Conservation (phyloP, 2,329 filamentous ascomycete species). For the Madurella mycetomatis region DNA sequence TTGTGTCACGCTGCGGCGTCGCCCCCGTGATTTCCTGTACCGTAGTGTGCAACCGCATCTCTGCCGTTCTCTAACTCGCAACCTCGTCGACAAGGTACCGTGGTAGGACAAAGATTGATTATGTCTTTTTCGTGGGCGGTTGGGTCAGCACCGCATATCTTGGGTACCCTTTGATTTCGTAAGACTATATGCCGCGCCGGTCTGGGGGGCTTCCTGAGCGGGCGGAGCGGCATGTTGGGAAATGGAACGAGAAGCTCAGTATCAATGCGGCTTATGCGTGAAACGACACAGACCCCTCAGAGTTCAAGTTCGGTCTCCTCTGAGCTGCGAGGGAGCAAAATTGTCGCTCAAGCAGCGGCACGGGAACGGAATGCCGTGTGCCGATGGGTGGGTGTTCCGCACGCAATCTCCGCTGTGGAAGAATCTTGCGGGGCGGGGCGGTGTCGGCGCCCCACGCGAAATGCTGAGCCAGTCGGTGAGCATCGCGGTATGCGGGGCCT, state of each 20-base stretch:
- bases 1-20: constrained; percentile 22
- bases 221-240: background rate
- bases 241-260: background rate
- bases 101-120: background rate
- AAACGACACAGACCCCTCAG: background rate
- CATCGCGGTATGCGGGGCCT: no score
- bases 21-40: constrained; percentile 13
- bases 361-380: no score
- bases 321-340: background rate
- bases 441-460: no score
- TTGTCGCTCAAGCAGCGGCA: background rate
- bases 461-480: no score
- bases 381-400: no score
- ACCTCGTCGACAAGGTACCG: background rate
- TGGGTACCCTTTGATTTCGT: background rate
- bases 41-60: constrained; percentile 13
- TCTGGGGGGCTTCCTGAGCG: background rate
- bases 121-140: background rate
- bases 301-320: background rate
- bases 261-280: background rate
- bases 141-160: background rate
- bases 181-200: background rate
- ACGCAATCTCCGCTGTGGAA: no score
- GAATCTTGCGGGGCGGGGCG: no score
- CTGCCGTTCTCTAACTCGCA: constrained; percentile 1